Evolutionary conservation across 192 early-diverging fungal genomes (phyloP).

Genomic region (Podila minutissima): DNA sequence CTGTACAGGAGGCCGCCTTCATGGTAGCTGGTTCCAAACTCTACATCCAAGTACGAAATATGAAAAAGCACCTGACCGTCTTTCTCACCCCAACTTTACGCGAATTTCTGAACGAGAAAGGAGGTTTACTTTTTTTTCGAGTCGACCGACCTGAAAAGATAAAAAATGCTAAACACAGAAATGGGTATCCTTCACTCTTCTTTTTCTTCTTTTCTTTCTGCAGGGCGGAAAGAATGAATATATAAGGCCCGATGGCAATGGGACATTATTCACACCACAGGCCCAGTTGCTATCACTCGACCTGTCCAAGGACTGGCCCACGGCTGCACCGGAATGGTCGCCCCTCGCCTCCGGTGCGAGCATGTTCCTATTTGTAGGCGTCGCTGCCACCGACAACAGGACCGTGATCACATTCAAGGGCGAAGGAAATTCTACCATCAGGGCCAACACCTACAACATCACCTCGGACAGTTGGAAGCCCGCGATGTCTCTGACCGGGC

Average conservation of each 20-base stretch:
- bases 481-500: not conserved
- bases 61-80: too few species aligned
- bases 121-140: too few species aligned
- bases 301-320: not conserved
- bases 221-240: too few species aligned
- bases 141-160: not conserved
- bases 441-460: not conserved
- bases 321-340: not conserved
- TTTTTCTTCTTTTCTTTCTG: not conserved
- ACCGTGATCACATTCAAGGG: slow-evolving; percentile 5
- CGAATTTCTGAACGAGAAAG: too few species aligned
- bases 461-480: not conserved
- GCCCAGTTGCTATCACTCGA: not conserved
- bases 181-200: too few species aligned
- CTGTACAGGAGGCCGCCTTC: slow-evolving; percentile 9
- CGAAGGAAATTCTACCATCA: not conserved
- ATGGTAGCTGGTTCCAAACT: slow-evolving; percentile 4
- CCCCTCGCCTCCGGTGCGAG: not conserved
- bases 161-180: not conserved
- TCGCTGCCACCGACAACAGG: slow-evolving; percentile 5
- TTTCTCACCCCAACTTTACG: too few species aligned
- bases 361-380: not conserved
- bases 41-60: slow-evolving; percentile 5
- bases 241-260: too few species aligned
- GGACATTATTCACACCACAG: not conserved